Base-by-base conservation (phyloP, 805 yeast species). In the Wickerhamia fluorescens region DNA sequence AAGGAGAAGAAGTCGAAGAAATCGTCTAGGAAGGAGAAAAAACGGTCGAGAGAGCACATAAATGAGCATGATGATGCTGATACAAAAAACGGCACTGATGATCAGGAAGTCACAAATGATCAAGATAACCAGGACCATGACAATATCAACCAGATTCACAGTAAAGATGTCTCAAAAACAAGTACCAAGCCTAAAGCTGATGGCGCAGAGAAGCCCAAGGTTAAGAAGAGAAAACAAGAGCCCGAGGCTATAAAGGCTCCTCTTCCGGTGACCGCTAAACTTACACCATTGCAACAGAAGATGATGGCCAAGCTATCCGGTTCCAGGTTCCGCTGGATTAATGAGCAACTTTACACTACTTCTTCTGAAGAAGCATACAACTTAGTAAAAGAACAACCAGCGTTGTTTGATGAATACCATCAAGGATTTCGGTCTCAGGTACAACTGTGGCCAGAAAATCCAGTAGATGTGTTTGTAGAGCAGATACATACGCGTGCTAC, bases 391-490 rank as follows among this genome's bases (percentile, higher is more conserved):
- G 74, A 78, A 10, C 95, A 88, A 44, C 98, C 99, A 0, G 75
- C 76, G 14, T 64, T 92, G 36, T 92, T 88, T 53, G 92, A 85
- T 41, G 97, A 89, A 49, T 92, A 92, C 46, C 98, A 94, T 51
- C 80, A 77, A 33, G 99, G 99, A 0, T 92, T 92, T 66, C 69
- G 94, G 44, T 79, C 88, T 9, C 99, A 92, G 55, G 97, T 92
- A 11, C 87, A 83, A 47, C 70, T 86, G 13, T 92, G 99, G 99
- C 98, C 99, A 3, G 96, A 89, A 57, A 92, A 92, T 47, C 99
- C 99, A 1, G 95, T 92, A n/a, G 81, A 87, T 56, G 80, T 81
- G 2, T 83, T 87, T 57, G 88, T 85, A 2, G 63, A 73, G 7
- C 84, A 81, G 45, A 68, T 92, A 32, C 73, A 73, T 36, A 48